Conservation (phyloP, 2,329 filamentous ascomycete species). For the Coniella lustricola region DNA sequence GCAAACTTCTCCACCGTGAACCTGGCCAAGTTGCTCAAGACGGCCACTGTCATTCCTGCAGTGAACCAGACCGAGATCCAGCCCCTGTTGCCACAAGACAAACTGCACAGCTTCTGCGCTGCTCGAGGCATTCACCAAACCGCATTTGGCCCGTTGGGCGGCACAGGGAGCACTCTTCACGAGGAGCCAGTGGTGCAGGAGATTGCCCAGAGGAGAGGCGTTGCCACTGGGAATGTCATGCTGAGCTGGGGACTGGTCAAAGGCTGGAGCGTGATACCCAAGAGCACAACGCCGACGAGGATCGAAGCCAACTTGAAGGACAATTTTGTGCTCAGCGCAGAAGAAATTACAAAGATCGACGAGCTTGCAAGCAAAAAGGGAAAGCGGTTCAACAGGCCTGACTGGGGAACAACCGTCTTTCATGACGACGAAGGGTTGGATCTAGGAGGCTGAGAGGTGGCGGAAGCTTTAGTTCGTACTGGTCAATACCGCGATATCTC, state of each 20-base stretch:
- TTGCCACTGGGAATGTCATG: background rate
- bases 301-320: constrained; percentile 1
- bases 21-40: constrained; percentile 28
- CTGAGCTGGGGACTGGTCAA: constrained; percentile 1
- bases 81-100: constrained; percentile 48
- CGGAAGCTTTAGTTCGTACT: too few species aligned
- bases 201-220: background rate
- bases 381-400: background rate
- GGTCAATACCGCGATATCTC: too few species aligned
- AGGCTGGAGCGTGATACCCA: constrained; percentile 4
- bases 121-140: constrained; percentile 28
- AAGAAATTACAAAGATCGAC: constrained; percentile 2
- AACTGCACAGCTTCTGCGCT: constrained; percentile 43
- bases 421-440: background rate
- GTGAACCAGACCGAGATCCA: constrained; percentile 57
- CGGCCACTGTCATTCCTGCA: constrained; percentile 40
- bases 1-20: constrained; percentile 29
- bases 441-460: background rate
- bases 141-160: constrained; percentile 10
- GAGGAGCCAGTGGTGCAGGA: background rate
- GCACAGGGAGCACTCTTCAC: constrained; percentile 12
- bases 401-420: background rate
- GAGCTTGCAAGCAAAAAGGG: background rate
- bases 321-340: background rate
- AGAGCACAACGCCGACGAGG: constrained; percentile 5